These are phyloP conservation scores for Globisporangium camurandrum DNA, from an alignment of 352 stramenopile genomes.

Conservation along the genomic window DNA sequence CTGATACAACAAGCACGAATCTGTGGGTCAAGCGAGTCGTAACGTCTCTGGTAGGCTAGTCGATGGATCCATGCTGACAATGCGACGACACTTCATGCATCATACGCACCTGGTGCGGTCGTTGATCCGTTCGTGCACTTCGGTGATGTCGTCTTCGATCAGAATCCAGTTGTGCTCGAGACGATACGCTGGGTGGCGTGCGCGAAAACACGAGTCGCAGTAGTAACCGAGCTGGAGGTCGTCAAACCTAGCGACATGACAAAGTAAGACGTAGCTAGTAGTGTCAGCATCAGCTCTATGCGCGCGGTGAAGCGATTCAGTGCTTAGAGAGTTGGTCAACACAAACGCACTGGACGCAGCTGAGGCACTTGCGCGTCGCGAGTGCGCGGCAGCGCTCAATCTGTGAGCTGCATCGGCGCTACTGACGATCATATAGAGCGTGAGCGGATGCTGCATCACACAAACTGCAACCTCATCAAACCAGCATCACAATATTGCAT, in stretches of 20 bases:
- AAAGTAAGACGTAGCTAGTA: no score
- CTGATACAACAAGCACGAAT: no score
- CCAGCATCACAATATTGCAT: background rate
- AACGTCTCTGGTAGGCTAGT: no score
- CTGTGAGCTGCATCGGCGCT: constrained; percentile 51
- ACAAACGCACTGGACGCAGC: constrained; percentile 47
- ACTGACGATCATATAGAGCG: background rate
- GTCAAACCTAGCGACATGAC: constrained; percentile 37
- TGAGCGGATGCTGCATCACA: background rate
- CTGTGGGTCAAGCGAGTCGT: no score
- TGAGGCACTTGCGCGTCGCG: constrained; percentile 60
- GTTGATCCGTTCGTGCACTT: constrained; percentile 52
- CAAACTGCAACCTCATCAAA: background rate
- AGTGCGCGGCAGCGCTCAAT: constrained; percentile 30
- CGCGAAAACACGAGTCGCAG: constrained; percentile 59
- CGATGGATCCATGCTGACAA: no score
- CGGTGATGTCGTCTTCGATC: constrained; percentile 47
- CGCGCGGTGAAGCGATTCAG: no score
- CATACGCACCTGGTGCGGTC: constrained; percentile 45
- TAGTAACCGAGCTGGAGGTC: constrained; percentile 40
- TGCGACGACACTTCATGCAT: no score
- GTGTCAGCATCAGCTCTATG: background rate
- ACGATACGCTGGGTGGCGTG: constrained; percentile 43
- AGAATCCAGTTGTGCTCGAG: constrained; percentile 42
- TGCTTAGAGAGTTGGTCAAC: background rate